Evolutionary conservation across 176 grass and related monocot genomes (phyloP), one percentile per base, ranked within the genome.

Genomic region (Rhynchospora pubera): DNA sequence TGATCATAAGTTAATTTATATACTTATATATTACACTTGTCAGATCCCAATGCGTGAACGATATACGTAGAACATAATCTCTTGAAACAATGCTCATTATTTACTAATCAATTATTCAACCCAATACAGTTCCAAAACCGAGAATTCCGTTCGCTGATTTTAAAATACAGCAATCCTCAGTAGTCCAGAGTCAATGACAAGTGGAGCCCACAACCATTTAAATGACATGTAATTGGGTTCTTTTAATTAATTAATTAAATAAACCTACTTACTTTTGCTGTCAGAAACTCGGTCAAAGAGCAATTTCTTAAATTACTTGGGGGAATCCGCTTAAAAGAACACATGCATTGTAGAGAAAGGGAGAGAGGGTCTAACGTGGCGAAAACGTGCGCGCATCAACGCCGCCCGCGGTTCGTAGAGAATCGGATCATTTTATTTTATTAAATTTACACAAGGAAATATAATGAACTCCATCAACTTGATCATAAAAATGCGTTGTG

Each of bases 1-100:
- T 51, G 69, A 73, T 74, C 69, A 74, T 45, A 76, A 28, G 46
- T 76, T 55, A 76, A 76, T 53, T 76, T 76, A 76, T 76, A 21
- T 0, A 32, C 72, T n/a, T n/a, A 2, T 75, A 53, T 75, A 74
- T 74, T 50, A 21, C 44, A 47, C 5, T 51, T 30, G 72, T 76
- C 23, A 9, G 48, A 76, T 76, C 47, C 72, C 72, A 76, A 76
- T 2, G 48, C 12, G 10, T 7, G 34, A 39, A 39, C 34, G 34
- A 39, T 39, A 5, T 39, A 39, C 34, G 34, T 39, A 39, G 34
- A 39, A 39, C 34, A 39, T 28, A 39, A 39, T 39, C 34, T 39
- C 34, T 39, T 39, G 34, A 39, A 39, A 39, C 34, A 39, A 39
- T 2, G 10, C 45, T 74, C 9, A 48, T 12, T 24, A 73, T 48